Evolutionary conservation across 306 rosid genomes (phyloP), one percentile per base, ranked within the genome.

Genomic region (Alnus glutinosa): DNA sequence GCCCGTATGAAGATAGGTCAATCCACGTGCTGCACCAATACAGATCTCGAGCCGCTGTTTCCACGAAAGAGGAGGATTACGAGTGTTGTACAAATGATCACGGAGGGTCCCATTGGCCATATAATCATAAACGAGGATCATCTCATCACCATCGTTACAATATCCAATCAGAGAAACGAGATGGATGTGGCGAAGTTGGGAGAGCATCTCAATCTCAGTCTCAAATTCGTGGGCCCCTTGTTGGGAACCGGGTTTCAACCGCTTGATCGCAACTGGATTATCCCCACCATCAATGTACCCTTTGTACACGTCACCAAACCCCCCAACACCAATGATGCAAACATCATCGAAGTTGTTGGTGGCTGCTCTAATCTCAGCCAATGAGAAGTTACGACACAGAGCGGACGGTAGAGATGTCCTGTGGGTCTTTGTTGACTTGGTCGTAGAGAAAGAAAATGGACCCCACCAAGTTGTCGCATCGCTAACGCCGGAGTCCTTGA

Each of bases 251-350:
- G 71, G 71, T 42, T 15, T 34, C 49, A 66, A 66, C 48, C 71
- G 49, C 19, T 66, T 66, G 71, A 66, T 66, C 6, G 50, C 71
- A 2, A 66, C 37, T 37, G 13, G 69, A 79, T 83, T 49, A 6
- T 42, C 44, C 79, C 84, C 47, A 68, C 79, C 77, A 42, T 76
- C 44, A 75, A 88, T 73, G 76, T 30, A 74, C 0, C 87, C 85
- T 77, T 80, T 82, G 54, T 85, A 87, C 3, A 85, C 90, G 12
- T 87, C 44, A 2, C 88, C 90, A 18, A 87, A 87, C 5, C 90
- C 90, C 0, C 87, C 90, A 0, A 47, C 71, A 0, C 90, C 88
- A 19, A 87, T 57, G 6, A 82, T 76, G 28, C 30, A 80, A 9
- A 5, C 14, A 0, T 72, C 78, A 2, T 58, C 74, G 11, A 85